phyloP scores from a whole-genome alignment of 1,284 basidiomycete genomes.

The Psilocybe mexicana region DNA sequence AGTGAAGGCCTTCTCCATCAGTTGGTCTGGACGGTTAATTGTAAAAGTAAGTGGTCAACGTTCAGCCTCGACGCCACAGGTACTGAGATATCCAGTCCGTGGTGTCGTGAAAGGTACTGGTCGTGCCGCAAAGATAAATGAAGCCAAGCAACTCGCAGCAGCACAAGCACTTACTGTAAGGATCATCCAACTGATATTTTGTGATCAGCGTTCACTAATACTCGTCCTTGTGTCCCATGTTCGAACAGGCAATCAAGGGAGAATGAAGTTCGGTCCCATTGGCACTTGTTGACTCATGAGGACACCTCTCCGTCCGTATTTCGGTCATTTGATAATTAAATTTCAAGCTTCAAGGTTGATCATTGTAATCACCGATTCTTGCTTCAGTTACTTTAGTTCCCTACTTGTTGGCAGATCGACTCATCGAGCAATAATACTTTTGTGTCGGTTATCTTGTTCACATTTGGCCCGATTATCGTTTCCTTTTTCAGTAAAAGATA shows the following conservation, averaged over 20 bases:
- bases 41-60: slow-evolving; percentile 47
- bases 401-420: background rate
- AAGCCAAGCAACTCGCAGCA: slow-evolving; percentile 58
- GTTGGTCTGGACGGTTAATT: slow-evolving; percentile 49
- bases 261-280: background rate
- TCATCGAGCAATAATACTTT: background rate
- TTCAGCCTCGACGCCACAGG: background rate
- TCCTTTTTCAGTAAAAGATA: slow-evolving; percentile 24
- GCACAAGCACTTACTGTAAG: slow-evolving; percentile 42
- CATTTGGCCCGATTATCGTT: background rate
- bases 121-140: slow-evolving; percentile 34
- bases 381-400: background rate
- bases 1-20: slow-evolving; percentile 41
- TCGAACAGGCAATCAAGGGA: background rate
- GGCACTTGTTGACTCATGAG: too few relatives aligned
- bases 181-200: background rate
- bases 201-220: background rate
- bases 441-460: background rate
- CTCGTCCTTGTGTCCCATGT: background rate
- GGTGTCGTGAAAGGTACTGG: slow-evolving; percentile 48
- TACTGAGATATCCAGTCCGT: slow-evolving; percentile 38
- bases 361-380: background rate
- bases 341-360: background rate
- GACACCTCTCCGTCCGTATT: too few relatives aligned
- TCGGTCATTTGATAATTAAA: too few relatives aligned